Evolutionary conservation across 441 rosid genomes (phyloP).

Genomic region (Gossypium lobatum): DNA sequence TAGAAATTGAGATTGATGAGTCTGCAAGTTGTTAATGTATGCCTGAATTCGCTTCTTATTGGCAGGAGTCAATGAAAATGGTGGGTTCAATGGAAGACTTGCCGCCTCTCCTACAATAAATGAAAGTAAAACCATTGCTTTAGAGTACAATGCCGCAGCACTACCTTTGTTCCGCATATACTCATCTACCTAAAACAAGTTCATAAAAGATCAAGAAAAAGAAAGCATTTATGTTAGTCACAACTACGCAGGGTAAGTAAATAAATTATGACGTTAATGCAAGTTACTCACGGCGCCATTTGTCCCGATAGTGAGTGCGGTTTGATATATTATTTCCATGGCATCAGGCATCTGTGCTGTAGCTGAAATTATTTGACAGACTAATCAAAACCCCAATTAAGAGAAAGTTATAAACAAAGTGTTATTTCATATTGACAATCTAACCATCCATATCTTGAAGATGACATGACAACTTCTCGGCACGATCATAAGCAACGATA

Average conservation of each 20-base stretch:
- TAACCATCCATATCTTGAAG: constrained; percentile 50
- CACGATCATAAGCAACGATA: constrained; percentile 45
- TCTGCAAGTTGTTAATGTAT: constrained; percentile 54
- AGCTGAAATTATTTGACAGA: constrained; percentile 34
- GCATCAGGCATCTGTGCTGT: constrained; percentile 75
- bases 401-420: not conserved
- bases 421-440: constrained; percentile 17
- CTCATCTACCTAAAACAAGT: constrained; percentile 50
- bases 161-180: constrained; percentile 45
- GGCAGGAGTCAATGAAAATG: constrained; percentile 44
- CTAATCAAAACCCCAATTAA: constrained; percentile 8
- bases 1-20: constrained; percentile 46
- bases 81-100: constrained; percentile 54
- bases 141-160: constrained; percentile 55
- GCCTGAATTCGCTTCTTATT: constrained; percentile 45
- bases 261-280: not conserved
- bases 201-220: not conserved
- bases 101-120: constrained; percentile 64
- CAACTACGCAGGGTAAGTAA: not conserved
- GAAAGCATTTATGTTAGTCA: not conserved
- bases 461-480: constrained; percentile 51
- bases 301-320: constrained; percentile 51
- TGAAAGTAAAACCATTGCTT: constrained; percentile 65
- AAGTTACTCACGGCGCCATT: constrained; percentile 58
- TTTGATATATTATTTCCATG: constrained; percentile 61